Base-by-base conservation (phyloP, 2,329 filamentous ascomycete genomes). In the Fusarium aywerte region DNA sequence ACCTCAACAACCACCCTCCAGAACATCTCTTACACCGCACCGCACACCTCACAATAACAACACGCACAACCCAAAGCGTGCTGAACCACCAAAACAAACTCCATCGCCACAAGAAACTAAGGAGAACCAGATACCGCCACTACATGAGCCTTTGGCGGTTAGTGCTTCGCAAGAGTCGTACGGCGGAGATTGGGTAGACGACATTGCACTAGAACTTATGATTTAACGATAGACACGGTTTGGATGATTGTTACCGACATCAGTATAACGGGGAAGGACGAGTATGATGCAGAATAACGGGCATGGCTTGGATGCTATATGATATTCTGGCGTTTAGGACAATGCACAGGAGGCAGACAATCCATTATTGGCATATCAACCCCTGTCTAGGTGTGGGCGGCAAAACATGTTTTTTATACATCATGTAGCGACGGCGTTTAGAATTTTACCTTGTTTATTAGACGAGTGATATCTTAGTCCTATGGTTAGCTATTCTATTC, bases 171-270 rank as follows among this genome's bases (percentile, higher is more conserved):
- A 80, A 54, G 78, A 80, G 68, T 73, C 78, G 2, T 80, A 79
- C 18, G 78, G 78, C 7, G 78, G 78, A 4, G 76, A 71, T 12
- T 80, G 78, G 78, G 65, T 80, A 6, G 78, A 80, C 25, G 77
- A 80, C 18, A 62, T 77, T n/a, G 76, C 73, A 2, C 56, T 72
- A 7, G 77, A 79, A 25, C 47, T 78, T 5, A 71, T 73, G 67
- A 70, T 74, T 51, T 73, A 48, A 66, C 42, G 57, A 62, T 62
- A 25, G 31, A 62, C 13, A 58, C 33, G n/a, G 23, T 42, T 69
- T 68, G 39, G 58, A 50, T 51, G 56, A 66, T 40, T 31, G 31
- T 7, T 33, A 40, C 29, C 10, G 15, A 50, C 4, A 57, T 20
- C 20, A 18, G 38, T 35, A 43, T n/a, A 27, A 31, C 21, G 29